Percentiles rank a stretch among this genome's conserved stretches.
Conservation (phyloP, 371 early-diverging fungal species). For the Circinella minor region DNA sequence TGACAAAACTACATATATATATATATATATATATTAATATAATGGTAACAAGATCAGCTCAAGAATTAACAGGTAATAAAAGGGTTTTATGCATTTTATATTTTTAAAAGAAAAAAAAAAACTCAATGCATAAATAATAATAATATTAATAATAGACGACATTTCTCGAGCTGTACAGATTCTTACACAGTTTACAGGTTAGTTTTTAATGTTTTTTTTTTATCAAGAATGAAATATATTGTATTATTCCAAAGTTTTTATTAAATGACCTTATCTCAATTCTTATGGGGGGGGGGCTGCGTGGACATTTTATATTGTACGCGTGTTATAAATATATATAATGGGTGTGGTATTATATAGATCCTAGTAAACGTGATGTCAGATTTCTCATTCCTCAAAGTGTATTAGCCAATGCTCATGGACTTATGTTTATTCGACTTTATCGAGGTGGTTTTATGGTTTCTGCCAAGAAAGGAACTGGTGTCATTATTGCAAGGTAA, state of each 20-base stretch:
- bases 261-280: neutral
- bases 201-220: neutral
- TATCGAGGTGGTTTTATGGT: slow-evolving; percentile 37
- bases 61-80: slow-evolving; percentile 14
- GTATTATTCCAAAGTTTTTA: no score
- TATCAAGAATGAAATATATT: neutral
- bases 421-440: slow-evolving; percentile 41
- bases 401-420: slow-evolving; percentile 42
- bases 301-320: neutral
- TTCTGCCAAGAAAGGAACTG: slow-evolving; percentile 41
- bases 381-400: slow-evolving; percentile 35
- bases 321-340: neutral
- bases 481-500: slow-evolving; percentile 50
- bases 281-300: no score
- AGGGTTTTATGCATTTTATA: neutral
- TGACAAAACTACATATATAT: neutral
- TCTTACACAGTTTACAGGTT: slow-evolving; percentile 40
- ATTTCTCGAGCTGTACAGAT: slow-evolving; percentile 38
- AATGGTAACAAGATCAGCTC: slow-evolving; percentile 9
- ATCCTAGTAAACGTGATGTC: slow-evolving; percentile 31
- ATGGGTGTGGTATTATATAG: neutral
- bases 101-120: neutral
- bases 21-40: neutral
- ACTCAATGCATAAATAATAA: no score
- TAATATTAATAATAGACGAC: slow-evolving; percentile 28